A percentile compares a stretch with the other conserved stretches of the same genome.
These are phyloP conservation scores for Colletotrichum sp. DNA, from an alignment of 2,329 filamentous ascomycete genomes.

Conservation along the genomic window DNA sequence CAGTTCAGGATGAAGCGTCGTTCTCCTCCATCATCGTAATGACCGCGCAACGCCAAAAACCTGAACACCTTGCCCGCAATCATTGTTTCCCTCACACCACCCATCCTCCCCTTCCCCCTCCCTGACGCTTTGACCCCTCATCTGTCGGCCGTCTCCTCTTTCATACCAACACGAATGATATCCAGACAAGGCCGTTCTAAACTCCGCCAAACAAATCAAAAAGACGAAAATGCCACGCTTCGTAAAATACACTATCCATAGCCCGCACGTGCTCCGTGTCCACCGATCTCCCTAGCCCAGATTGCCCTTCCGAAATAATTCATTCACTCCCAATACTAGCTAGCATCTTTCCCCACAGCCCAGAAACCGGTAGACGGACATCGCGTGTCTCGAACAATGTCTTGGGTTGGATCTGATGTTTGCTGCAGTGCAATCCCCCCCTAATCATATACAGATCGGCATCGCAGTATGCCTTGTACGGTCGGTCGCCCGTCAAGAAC, in stretches of 20 bases:
- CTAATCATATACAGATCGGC: neutral
- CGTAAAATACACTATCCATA: neutral
- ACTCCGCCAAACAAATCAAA: neutral
- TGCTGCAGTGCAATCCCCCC: neutral
- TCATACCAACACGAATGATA: neutral
- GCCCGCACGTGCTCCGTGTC: neutral
- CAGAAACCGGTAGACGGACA: neutral
- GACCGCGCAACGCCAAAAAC: neutral
- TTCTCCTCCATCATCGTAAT: neutral
- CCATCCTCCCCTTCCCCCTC: neutral
- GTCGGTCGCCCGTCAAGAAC: neutral
- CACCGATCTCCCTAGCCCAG: neutral
- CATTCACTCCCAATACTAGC: neutral
- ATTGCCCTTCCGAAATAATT: neutral
- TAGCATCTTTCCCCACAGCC: neutral
- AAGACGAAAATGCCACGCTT: neutral
- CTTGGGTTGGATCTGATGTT: neutral
- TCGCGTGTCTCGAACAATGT: neutral
- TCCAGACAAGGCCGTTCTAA: neutral
- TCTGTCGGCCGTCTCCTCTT: neutral
- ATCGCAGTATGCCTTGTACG: neutral
- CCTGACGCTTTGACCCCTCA: conserved; percentile 7
- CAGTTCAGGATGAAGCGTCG: neutral
- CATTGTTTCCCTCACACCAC: neutral
- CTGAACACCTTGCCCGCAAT: neutral